Conservation (phyloP, 2,329 filamentous ascomycete genomes). For the Neonectria hederae region DNA sequence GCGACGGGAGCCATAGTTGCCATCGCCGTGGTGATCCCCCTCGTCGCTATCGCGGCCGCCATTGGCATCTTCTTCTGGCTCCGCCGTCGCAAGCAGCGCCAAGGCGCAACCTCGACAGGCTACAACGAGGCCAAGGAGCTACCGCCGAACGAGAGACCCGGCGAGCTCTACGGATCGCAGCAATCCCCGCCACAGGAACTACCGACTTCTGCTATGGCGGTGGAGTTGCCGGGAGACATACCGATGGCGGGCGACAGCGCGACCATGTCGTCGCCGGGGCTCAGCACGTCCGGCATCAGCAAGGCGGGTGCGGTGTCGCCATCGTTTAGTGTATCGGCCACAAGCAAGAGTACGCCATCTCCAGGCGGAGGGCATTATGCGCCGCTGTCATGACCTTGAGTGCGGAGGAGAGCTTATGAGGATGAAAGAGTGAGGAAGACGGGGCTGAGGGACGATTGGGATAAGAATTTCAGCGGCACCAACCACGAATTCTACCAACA, state of each 20-base stretch:
- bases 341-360: not conserved
- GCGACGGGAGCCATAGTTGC: slow-evolving; percentile 39
- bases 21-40: slow-evolving; percentile 46
- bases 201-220: not conserved
- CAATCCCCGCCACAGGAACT: slow-evolving; percentile 18
- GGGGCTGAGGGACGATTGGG: not conserved
- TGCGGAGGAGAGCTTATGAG: not conserved
- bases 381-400: slow-evolving; percentile 6
- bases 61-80: slow-evolving; percentile 43
- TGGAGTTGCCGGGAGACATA: slow-evolving; percentile 25
- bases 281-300: slow-evolving; percentile 4
- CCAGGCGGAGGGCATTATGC: not conserved
- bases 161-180: slow-evolving; percentile 26
- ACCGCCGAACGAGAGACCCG: not conserved
- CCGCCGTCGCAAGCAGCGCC: slow-evolving; percentile 36
- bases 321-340: not conserved
- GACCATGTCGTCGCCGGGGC: slow-evolving; percentile 6
- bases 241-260: not conserved
- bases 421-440: not conserved
- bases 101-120: not conserved
- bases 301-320: not conserved
- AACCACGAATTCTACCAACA: not conserved
- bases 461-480: not conserved
- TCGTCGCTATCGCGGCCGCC: slow-evolving; percentile 40
- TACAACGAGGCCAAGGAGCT: slow-evolving; percentile 22